Conservation (phyloP, 148 eudicot species). For the Rhododendron simsii region DNA sequence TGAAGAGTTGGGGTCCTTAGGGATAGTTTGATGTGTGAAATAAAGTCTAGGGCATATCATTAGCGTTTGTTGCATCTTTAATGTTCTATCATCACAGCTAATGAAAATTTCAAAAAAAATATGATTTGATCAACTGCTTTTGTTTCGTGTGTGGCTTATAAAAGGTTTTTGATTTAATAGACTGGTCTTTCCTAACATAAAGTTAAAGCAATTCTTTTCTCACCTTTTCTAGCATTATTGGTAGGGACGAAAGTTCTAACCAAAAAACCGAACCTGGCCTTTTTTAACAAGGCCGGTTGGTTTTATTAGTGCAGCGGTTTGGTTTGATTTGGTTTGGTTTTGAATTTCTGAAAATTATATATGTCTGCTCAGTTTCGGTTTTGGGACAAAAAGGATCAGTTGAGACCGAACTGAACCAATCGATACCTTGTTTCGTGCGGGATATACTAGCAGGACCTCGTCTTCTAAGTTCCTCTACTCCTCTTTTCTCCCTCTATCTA, state of each 20-base stretch:
- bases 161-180: not conserved
- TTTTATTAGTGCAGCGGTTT: no score
- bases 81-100: not conserved
- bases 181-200: not conserved
- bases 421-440: no score
- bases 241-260: not conserved
- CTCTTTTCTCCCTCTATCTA: no score
- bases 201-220: not conserved
- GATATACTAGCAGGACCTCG: no score
- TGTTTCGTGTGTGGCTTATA: not conserved
- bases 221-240: not conserved
- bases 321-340: no score
- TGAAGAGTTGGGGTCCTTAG: not conserved
- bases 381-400: no score
- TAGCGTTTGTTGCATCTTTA: not conserved
- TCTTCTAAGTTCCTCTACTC: no score
- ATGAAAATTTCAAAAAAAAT: not conserved
- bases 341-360: no score
- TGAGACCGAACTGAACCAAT: no score
- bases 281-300: no score
- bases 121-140: not conserved
- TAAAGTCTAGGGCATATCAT: not conserved
- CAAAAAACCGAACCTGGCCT: no score
- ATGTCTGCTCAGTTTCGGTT: no score
- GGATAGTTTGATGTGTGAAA: not conserved